Percentiles rank a stretch among this genome's conserved stretches.
These are phyloP conservation scores for Cytospora piceae DNA, from an alignment of 2,329 filamentous ascomycete genomes.

Conservation along the genomic window DNA sequence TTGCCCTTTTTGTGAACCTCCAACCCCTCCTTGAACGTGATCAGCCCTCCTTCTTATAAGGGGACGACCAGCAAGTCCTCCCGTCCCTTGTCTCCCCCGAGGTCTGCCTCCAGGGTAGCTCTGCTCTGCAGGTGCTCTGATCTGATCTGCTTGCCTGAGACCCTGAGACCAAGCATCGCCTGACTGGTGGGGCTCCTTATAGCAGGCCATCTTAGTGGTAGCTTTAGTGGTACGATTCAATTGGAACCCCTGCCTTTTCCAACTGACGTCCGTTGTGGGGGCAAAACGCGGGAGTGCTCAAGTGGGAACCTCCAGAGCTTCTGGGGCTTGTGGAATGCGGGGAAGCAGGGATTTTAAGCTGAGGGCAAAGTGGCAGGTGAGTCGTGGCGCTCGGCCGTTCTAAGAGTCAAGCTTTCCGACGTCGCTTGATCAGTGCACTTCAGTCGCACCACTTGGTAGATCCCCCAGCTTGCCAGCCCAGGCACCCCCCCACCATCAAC, in stretches of 20 bases:
- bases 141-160: neutral
- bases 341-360: constrained; percentile 6
- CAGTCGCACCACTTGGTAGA: constrained; percentile 12
- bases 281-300: constrained; percentile 6
- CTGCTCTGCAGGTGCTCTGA: neutral
- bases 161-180: constrained; percentile 7
- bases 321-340: constrained; percentile 19
- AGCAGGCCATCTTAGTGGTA: constrained; percentile 25
- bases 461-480: constrained; percentile 1
- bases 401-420: constrained; percentile 8
- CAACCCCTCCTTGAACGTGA: constrained; percentile 25
- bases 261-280: constrained; percentile 12
- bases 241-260: constrained; percentile 9
- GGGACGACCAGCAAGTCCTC: constrained; percentile 7
- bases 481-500: constrained; percentile 16
- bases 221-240: constrained; percentile 21
- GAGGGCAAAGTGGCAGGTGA: neutral
- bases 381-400: constrained; percentile 7
- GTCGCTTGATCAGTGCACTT: constrained; percentile 21
- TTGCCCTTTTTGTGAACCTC: constrained; percentile 14
- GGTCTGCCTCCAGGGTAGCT: neutral
- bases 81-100: neutral
- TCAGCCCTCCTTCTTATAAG: constrained; percentile 18
- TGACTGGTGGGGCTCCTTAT: constrained; percentile 22
- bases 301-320: constrained; percentile 16